Base-by-base conservation (phyloP, 352 stramenopile genomes). In the Pythium sp. region DNA sequence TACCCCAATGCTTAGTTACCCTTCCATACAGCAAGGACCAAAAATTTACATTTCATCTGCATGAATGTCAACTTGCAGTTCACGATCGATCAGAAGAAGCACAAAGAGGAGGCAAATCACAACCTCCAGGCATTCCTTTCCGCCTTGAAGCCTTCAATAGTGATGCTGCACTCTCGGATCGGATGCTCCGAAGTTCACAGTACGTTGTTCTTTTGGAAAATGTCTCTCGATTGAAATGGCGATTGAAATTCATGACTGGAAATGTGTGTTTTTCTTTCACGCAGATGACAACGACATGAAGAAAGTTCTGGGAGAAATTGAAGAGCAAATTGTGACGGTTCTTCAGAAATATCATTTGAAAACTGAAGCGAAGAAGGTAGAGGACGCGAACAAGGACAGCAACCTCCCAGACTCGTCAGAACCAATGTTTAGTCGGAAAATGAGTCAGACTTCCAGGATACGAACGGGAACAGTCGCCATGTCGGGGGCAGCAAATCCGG, bases 341-440 rank as follows among this genome's bases (percentile, higher is more conserved):
- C 62, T 94, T 38, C 84, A 92, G 71, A 82, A 79, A 11, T 90
- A 89, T 57, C 80, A 89, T 60, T 51, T 74, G 14, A 94, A 93
- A 72, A 78, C 77, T 5, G 76, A 84, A 51, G 68, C 73, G 6
- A 86, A 78, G 60, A 80, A 77, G 38, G 75, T 72, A 36, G 75
- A 82, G 1, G 71, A 38, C 22, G 63, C 61, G 5, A 65, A 24
- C 9, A 67, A 68, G 28, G 30, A 61, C 38, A 68, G 18, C 20
- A 60, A 14, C 34, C 26, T 18, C 14, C 3, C 36, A 20, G 24
- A 30, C 14, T 28, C 30, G 41, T n/a, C 22, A 20, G 34, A 36
- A 15, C 9, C 22, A n/a, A 53, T 53, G 3, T 62, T 24, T 5
- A 51, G 36, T 15, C 41, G 54, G 28, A 57, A 55, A 26, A 38